Percentiles rank a stretch among this genome's conserved stretches.
Conservation (phyloP, 257 asterid species). For the Plantago ovata region DNA sequence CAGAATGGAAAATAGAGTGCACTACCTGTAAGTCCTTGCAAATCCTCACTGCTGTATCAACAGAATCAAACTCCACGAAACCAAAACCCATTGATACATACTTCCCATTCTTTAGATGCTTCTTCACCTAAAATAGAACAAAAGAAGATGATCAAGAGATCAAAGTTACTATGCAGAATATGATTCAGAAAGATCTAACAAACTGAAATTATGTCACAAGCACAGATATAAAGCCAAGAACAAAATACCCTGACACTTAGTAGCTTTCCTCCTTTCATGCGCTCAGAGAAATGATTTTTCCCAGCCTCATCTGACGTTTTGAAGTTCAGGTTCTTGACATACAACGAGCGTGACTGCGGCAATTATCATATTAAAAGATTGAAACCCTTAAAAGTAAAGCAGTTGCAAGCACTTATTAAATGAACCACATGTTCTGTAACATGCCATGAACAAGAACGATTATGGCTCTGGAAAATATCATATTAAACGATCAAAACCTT, state of each 20-base stretch:
- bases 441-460: too few relatives aligned
- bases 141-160: conserved; percentile 1
- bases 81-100: conserved; percentile 92
- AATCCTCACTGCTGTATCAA: conserved; percentile 66
- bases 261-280: conserved; percentile 69
- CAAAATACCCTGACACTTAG: conserved; percentile 74
- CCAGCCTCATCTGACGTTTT: conserved; percentile 71
- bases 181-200: not conserved
- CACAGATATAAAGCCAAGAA: conserved; percentile 17
- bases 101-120: conserved; percentile 85
- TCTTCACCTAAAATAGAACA: conserved; percentile 59
- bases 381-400: not conserved
- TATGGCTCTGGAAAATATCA: too few relatives aligned
- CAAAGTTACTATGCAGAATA: conserved; percentile 2
- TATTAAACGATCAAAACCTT: too few relatives aligned
- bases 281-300: conserved; percentile 62
- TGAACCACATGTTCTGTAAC: too few relatives aligned
- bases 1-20: not conserved
- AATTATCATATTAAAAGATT: conserved; percentile 10
- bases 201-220: conserved; percentile 6
- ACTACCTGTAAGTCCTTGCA: conserved; percentile 81
- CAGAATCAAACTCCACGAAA: conserved; percentile 79
- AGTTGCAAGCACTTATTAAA: not conserved
- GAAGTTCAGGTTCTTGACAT: conserved; percentile 90
- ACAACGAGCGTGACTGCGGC: conserved; percentile 82